A percentile compares a stretch with the other conserved stretches of the same genome.
Conservation (phyloP, 2,329 filamentous ascomycete genomes). For the Epichloe bromicola region DNA sequence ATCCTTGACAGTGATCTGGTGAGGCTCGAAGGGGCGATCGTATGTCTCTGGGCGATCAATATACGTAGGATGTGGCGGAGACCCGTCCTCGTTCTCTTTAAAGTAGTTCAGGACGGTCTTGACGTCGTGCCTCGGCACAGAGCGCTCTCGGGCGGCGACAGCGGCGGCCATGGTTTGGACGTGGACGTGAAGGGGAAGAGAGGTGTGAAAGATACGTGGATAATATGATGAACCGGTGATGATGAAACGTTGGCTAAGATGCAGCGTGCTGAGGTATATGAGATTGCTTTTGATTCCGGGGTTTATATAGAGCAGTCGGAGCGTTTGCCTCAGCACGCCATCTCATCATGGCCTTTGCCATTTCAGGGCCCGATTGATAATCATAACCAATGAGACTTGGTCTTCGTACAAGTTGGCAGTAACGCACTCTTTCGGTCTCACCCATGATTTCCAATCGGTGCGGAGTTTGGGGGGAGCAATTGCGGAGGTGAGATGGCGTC, state of each 20-base stretch:
- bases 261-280: neutral
- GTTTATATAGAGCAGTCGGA: neutral
- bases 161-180: constrained; percentile 12
- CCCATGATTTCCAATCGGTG: neutral
- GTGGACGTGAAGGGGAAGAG: too few species aligned
- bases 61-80: constrained; percentile 23
- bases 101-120: constrained; percentile 24
- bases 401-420: neutral
- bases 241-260: too few species aligned
- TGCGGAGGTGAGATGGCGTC: constrained; percentile 10
- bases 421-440: neutral
- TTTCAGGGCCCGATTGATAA: neutral
- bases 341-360: neutral
- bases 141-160: constrained; percentile 1
- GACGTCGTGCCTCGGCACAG: constrained; percentile 16
- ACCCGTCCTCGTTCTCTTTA: constrained; percentile 28
- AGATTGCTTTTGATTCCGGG: neutral
- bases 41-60: constrained; percentile 22
- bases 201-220: too few species aligned
- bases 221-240: too few species aligned
- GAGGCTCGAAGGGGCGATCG: constrained; percentile 14
- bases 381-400: neutral
- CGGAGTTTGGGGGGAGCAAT: neutral
- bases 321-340: neutral
- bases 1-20: constrained; percentile 20